Base-by-base conservation (phyloP, 2,329 filamentous ascomycete genomes). In the Venturia carpophila region DNA sequence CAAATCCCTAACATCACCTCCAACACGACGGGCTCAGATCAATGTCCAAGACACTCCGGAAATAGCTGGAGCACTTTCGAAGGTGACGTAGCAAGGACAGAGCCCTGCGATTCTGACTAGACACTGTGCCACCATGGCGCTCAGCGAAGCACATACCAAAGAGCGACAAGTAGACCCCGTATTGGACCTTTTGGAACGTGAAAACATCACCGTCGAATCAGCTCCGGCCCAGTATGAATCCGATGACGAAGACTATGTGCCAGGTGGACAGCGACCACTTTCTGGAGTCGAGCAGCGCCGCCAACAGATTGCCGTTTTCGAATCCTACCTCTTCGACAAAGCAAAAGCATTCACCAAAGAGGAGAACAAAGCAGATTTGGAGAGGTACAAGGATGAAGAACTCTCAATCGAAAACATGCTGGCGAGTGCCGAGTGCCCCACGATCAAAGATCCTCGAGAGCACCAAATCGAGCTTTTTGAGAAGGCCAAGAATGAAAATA, bases 401-500 rank as follows among this genome's bases (percentile, higher is more conserved):
- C 76, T 83, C 24, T 85, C 82, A 1, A 82, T 83, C 49, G 76
- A 77, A n/a, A 76, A 79, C 58, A 75, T 86, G 5, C 75, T 86
- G 63, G 78, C 79, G 9, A 81, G 81, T 66, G 79, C 84, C 68
- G 80, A 82, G 60, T 76, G 76, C 1, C 71, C 75, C 43, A 90
- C 91, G 64, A 92, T 94, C 66, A 83, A 86, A 13, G 88, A 86
- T 64, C 91, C 92, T 0, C 83, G 93, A 61, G 91, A 96, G 71
- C 99, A 97, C 71, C 94, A 99, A 74, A 79, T 90, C 15, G 93
- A 97, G 73, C 82, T 99, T 0, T 97, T 94, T 71, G 91, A 97
- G 74, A 84, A 84, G 68, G 93, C 94, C 4, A 96, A 94, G 72
- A 73, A 83, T 63, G 84, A 87, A 69, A 99, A 99, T 72, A 89